Base-by-base conservation (phyloP, 2,329 filamentous ascomycete species). In the Calcarisporium arbuscula region DNA sequence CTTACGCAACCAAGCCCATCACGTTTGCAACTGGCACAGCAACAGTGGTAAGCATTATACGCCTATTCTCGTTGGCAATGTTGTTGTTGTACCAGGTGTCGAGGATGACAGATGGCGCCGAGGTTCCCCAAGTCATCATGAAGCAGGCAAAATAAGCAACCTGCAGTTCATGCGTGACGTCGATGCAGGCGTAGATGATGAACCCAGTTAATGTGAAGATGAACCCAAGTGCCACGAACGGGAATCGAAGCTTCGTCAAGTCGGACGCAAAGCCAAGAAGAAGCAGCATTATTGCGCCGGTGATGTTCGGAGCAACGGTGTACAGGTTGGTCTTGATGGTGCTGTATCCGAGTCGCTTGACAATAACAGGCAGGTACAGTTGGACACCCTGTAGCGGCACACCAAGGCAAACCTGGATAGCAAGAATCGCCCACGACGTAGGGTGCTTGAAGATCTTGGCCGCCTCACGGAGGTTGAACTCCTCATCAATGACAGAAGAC, bases 1-100 rank as follows among this genome's bases (percentile, higher is more conserved):
- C 62, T 0, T 68, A 68, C 0, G 60, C 66, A 4, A 72, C 39
- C 38, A 73, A 73, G 0, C 65, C 67, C 7, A 72, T 46, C 1
- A 65, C 68, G n/a, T n/a, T n/a, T n/a, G n/a, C n/a, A 6, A 68
- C 66, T 2, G 67, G 52, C 11, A 70, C 48, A 0, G 62, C 68
- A 2, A 65, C 71, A 8, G 62, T 68, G 0, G 67, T 65, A n/a
- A n/a, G n/a, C n/a, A n/a, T n/a, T 5, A 68, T 67, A 0, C 68
- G 59, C 0, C 43, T 49, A 18, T 51, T 70, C 50, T 74, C 68
- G 17, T 65, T 61, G 7, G 69, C 50, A 27, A 68, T 71, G 45
- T 73, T 72, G 41, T 71, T 72, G 36, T 72, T 72, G 39, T 70
- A 58, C 68, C 69, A 70, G 2, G 58, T 58, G 39, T 70, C 60